Evolutionary conservation across 2,329 filamentous ascomycete genomes (phyloP), one percentile per base, ranked within the genome.

Genomic region (Botrytis aclada): DNA sequence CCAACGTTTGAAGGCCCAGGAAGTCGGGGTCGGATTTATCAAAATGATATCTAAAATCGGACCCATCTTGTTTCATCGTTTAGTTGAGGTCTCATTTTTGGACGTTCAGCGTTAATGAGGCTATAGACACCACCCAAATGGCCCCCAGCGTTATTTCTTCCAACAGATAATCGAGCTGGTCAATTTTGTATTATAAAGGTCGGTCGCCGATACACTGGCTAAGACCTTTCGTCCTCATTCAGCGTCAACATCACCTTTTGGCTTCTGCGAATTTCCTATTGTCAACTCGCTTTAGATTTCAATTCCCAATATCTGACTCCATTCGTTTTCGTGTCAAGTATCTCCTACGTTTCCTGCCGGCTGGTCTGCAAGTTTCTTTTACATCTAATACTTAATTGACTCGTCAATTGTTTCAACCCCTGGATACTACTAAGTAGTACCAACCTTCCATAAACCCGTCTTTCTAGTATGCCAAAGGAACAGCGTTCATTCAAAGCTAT

Each of bases 111-210:
- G 65, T 72, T 64, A 69, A 41, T 72, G 65, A 72, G 71, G 71
- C 43, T 69, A 72, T 62, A 70, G 58, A 43, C 70, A 70, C 64
- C 65, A 70, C 34, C 56, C 41, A 62, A 62, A 69, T 61, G 58
- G 65, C 65, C 65, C 71, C 71, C 65, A 54, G 64, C 20, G 34
- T 70, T 37, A 69, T 63, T 14, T 29, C 14, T 70, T 72, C 71
- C 45, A 72, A 72, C 71, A 72, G 45, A 69, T 54, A 45, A 39
- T 60, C 65, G 58, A 70, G 56, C 63, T 72, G 56, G 43, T 72
- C 54, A 54, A 70, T 72, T 63, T 29, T 63, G 65, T 63, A 72
- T 72, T 72, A 72, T 72, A 72, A 72, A 72, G 65, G 65, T 43
- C 56, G 65, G 64, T 70, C 64, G 64, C 64, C 45, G 58, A 65